Evolutionary conservation across 2,329 filamentous ascomycete species (phyloP).

Genomic region (Penicillium occitanis): DNA sequence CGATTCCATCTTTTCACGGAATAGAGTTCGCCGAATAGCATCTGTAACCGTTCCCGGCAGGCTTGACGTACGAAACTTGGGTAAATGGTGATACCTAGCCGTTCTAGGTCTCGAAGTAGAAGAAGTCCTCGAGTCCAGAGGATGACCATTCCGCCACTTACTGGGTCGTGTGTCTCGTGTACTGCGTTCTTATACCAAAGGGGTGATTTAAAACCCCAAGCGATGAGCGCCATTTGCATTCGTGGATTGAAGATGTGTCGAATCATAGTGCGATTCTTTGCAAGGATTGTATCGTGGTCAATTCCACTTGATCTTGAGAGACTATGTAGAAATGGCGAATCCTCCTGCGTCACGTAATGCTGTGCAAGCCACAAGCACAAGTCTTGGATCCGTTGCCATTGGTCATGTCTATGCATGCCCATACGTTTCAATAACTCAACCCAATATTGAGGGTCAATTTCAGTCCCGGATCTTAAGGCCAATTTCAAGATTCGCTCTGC

Average conservation of each 20-base stretch:
- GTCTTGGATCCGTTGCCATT: slow-evolving; percentile 53
- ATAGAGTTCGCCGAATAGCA: slow-evolving; percentile 36
- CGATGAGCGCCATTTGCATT: slow-evolving; percentile 50
- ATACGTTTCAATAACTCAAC: slow-evolving; percentile 59
- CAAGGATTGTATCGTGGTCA: slow-evolving; percentile 15
- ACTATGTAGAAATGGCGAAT: slow-evolving; percentile 21
- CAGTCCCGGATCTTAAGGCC: slow-evolving; percentile 43
- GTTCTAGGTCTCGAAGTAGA: slow-evolving; percentile 40
- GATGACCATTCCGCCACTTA: slow-evolving; percentile 29
- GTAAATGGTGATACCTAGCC: slow-evolving; percentile 37
- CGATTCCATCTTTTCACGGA: slow-evolving; percentile 38
- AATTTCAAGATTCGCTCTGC: slow-evolving; percentile 52
- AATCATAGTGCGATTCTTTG: slow-evolving; percentile 32
- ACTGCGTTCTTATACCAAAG: slow-evolving; percentile 25
- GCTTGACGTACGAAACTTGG: slow-evolving; percentile 32
- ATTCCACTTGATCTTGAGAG: slow-evolving; percentile 17
- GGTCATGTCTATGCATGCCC: slow-evolving; percentile 57
- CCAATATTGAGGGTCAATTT: slow-evolving; percentile 52
- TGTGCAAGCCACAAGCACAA: slow-evolving; percentile 54
- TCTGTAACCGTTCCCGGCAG: slow-evolving; percentile 38
- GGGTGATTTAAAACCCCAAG: slow-evolving; percentile 50
- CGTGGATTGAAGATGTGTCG: slow-evolving; percentile 43
- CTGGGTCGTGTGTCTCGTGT: slow-evolving; percentile 23
- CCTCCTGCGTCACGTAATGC: slow-evolving; percentile 35
- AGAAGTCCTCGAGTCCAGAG: slow-evolving; percentile 43